Evolutionary conservation across 2,329 filamentous ascomycete genomes (phyloP), one percentile per base, ranked within the genome.

Genomic region (Epichloe gansuensis): DNA sequence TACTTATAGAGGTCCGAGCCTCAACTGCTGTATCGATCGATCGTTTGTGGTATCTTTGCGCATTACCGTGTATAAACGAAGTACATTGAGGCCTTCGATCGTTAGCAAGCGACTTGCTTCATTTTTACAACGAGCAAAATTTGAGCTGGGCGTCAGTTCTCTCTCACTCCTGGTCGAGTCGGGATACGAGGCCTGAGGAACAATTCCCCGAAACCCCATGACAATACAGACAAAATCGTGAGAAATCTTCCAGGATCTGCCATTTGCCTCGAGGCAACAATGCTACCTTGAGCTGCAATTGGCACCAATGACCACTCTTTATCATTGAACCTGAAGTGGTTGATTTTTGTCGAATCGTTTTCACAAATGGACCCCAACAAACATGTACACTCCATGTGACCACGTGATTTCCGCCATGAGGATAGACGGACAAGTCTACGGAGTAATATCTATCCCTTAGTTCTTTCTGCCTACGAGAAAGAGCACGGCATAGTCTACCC

Each of bases 391-490:
- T 31, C 31, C 31, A 31, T 31, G 31, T 31, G 31, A 31, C 25
- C n/a, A 13, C 5, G 43, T 31, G 7, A 46, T 11, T 9, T 15
- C 6, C 31, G 17, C 17, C 31, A 3, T 12, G 11, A 47, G 31
- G 45, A 15, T 17, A 23, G 7, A 31, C 28, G 28, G 28, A 31
- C 28, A 8, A 31, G 8, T 31, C 28, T 4, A 11, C 28, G 28
- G 28, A 31, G 28, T 31, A 9, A 9, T 9, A 11, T 31, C 9
- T 4, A 11, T 31, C 9, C 9, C 28, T 44, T 17, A 28, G n/a
- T 6, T 21, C 11, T 15, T 37, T 21, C 21, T 28, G 13, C 41
- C 5, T 7, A 13, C 13, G 31, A 68, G 62, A 58, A 60, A 60
- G 54, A 54, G 53, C 28, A 31, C 9, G 28, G 28, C 28, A 9